Conservation (phyloP, 106 monocot genomes). For the Chionographis japonica region DNA sequence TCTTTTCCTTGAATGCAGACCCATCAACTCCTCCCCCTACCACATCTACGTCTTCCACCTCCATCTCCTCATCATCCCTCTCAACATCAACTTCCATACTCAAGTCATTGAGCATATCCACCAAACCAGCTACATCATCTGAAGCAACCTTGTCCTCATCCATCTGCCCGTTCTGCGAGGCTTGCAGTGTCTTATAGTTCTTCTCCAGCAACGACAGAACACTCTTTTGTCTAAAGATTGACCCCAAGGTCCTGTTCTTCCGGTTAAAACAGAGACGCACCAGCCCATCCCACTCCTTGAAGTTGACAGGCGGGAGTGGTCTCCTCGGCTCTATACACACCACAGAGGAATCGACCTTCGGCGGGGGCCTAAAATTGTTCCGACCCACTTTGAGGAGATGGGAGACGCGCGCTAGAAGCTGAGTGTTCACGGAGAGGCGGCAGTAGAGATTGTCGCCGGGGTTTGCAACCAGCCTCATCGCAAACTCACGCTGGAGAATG, state of each 20-base stretch:
- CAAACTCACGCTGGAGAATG: conserved; percentile 90
- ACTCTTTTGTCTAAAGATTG: conserved; percentile 73
- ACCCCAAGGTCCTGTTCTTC: conserved; percentile 90
- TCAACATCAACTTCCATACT: conserved; percentile 34
- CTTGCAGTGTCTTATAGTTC: conserved; percentile 83
- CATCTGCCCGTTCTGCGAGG: conserved; percentile 23
- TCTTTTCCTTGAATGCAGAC: conserved; percentile 65
- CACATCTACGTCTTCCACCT: conserved; percentile 43
- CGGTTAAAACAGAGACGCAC: conserved; percentile 75
- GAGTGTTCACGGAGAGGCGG: conserved; percentile 82
- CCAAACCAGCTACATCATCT: conserved; percentile 58
- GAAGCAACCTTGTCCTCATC: conserved; percentile 30
- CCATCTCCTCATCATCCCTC: conserved; percentile 56
- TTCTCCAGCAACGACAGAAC: conserved; percentile 72
- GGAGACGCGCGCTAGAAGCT: conserved; percentile 70
- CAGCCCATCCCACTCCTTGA: conserved; percentile 98
- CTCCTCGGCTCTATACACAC: conserved; percentile 84
- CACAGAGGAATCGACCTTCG: conserved; percentile 95
- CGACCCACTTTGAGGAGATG: conserved; percentile 83
- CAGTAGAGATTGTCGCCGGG: conserved; percentile 82
- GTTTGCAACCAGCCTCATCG: conserved; percentile 78
- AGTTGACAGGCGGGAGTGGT: conserved; percentile 72
- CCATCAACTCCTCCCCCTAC: conserved; percentile 11
- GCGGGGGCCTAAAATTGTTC: conserved; percentile 94
- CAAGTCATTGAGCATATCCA: conserved; percentile 57